Percentiles rank a stretch among this genome's conserved stretches.
Evolutionary conservation across 768 basidiomycete species (phyloP).

Genomic region (Tylopilus rubrobrunneus): DNA sequence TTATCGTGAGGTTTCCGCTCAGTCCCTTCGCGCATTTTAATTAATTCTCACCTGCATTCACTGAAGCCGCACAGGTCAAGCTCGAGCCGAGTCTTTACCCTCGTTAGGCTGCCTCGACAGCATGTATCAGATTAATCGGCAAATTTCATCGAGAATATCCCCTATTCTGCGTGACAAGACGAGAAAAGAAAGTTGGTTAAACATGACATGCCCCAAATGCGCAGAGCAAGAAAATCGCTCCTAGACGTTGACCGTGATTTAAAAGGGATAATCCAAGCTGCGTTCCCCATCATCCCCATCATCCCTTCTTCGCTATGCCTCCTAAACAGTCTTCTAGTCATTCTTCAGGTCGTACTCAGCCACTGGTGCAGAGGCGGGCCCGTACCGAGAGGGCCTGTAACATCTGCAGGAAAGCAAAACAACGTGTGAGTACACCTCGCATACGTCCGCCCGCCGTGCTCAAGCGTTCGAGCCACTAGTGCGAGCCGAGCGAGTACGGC

Average conservation of each 20-base stretch:
- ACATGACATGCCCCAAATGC: constrained; percentile 8
- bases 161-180: constrained; percentile 8
- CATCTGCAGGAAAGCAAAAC: constrained; percentile 17
- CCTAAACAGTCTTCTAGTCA: not conserved
- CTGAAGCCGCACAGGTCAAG: constrained; percentile 9
- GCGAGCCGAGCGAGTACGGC: constrained; percentile 15
- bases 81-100: constrained; percentile 9
- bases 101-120: constrained; percentile 9
- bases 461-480: constrained; percentile 11
- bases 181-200: constrained; percentile 2
- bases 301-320: constrained; percentile 16
- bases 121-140: constrained; percentile 14
- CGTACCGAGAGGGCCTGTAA: constrained; percentile 17
- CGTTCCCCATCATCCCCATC: constrained; percentile 11
- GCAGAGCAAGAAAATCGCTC: constrained; percentile 3
- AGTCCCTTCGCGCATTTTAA: constrained; percentile 19
- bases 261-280: constrained; percentile 8
- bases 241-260: constrained; percentile 14
- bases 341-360: constrained; percentile 4
- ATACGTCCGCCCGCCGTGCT: not conserved
- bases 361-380: constrained; percentile 10
- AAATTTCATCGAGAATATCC: constrained; percentile 5
- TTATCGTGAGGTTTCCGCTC: constrained; percentile 29
- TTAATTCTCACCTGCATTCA: constrained; percentile 24
- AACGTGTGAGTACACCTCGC: constrained; percentile 13